Conservation (phyloP, 2,329 filamentous ascomycete species). For the Tolypocladium tropicale region DNA sequence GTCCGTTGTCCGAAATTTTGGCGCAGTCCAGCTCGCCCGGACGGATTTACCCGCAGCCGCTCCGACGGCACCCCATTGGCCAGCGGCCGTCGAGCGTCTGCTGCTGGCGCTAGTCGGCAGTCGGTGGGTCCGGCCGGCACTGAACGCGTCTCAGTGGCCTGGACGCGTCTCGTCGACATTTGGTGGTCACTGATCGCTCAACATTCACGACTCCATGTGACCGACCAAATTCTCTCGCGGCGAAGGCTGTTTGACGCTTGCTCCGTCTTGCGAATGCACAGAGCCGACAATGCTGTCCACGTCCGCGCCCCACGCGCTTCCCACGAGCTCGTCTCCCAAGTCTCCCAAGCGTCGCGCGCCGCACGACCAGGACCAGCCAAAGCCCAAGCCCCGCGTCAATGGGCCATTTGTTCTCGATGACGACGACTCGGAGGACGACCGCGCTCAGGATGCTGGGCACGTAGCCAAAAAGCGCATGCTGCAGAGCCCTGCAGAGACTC, state of each 20-base stretch:
- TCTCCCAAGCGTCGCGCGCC: slow-evolving; percentile 24
- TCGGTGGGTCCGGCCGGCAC: slow-evolving; percentile 9
- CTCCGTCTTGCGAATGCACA: neutral
- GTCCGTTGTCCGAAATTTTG: slow-evolving; percentile 19
- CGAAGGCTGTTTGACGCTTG: neutral
- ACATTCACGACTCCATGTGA: neutral
- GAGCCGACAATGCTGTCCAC: slow-evolving; percentile 39
- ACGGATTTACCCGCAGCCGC: slow-evolving; percentile 19
- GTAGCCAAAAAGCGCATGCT: slow-evolving; percentile 21
- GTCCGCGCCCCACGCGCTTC: slow-evolving; percentile 49
- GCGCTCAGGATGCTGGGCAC: slow-evolving; percentile 5
- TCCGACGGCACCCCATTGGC: neutral
- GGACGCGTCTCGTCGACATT: neutral
- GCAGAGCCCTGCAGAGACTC: slow-evolving; percentile 10
- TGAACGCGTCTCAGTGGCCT: slow-evolving; percentile 15
- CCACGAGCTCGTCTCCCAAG: slow-evolving; percentile 34
- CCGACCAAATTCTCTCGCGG: neutral
- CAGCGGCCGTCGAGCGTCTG: slow-evolving; percentile 9
- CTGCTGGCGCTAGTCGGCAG: neutral
- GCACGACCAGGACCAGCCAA: slow-evolving; percentile 22
- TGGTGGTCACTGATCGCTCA: neutral
- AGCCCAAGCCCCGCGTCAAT: slow-evolving; percentile 22
- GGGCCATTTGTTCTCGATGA: slow-evolving; percentile 30
- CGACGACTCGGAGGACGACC: slow-evolving; percentile 18
- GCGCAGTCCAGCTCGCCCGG: slow-evolving; percentile 9